phyloP scores from a whole-genome alignment of 176 grass and related monocot species.

The Zea luxurians region DNA sequence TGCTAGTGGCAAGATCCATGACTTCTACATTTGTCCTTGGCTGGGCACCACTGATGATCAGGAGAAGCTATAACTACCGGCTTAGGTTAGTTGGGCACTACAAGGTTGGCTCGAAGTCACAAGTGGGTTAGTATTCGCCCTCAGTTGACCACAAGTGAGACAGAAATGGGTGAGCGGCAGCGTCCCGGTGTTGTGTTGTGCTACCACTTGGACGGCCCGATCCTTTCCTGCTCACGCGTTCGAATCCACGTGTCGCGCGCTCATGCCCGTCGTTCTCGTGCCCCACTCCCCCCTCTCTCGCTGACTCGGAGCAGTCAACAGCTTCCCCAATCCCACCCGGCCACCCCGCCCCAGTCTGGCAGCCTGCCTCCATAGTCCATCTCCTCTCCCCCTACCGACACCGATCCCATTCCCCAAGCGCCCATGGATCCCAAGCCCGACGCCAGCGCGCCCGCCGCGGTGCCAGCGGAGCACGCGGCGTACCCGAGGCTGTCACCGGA shows the following conservation, averaged over 20 bases:
- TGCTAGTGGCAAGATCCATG: no score
- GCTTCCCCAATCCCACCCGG: not conserved
- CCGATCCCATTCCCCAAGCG: slow-evolving; percentile 20
- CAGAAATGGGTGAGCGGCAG: no score
- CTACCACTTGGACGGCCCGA: slow-evolving; percentile 17
- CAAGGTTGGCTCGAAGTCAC: no score
- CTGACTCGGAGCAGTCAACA: not conserved
- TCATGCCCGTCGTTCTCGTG: not conserved
- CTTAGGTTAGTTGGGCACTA: no score
- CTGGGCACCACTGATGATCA: no score
- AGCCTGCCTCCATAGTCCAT: not conserved
- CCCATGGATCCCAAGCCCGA: slow-evolving; percentile 43
- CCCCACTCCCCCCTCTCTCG: not conserved
- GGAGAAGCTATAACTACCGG: no score
- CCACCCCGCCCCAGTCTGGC: not conserved
- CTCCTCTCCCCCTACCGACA: not conserved
- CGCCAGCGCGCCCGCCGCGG: not conserved
- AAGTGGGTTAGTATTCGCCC: no score
- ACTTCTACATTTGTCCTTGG: no score
- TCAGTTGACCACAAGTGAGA: no score
- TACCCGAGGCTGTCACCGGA: slow-evolving; percentile 58
- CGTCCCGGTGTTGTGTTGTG: not conserved
- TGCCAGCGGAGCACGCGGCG: slow-evolving; percentile 21
- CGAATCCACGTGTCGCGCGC: slow-evolving; percentile 14
- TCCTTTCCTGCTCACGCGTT: not conserved